Evolutionary conservation across 1,139 yeast genomes (phyloP).

Genomic region (Geotrichum phurueaensis): DNA sequence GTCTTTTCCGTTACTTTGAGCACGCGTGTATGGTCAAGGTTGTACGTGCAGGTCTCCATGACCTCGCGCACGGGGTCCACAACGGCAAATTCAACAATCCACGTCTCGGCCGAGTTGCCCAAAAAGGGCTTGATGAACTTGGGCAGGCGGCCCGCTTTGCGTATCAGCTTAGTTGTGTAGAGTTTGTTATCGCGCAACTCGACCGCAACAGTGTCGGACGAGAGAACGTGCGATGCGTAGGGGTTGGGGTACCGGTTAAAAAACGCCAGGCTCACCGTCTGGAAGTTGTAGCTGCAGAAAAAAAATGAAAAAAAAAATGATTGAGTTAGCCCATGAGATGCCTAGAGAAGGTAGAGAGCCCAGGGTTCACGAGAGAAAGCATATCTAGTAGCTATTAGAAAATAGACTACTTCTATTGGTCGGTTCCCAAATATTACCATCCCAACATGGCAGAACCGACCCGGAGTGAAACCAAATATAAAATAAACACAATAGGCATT

Average conservation of each 20-base stretch:
- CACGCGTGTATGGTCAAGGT: slow-evolving; percentile 77
- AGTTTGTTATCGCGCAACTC: slow-evolving; percentile 50
- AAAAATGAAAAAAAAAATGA: not conserved
- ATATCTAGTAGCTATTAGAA: not conserved
- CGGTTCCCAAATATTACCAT: not conserved
- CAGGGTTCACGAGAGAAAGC: not conserved
- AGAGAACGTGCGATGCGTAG: slow-evolving; percentile 77
- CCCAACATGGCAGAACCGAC: not conserved
- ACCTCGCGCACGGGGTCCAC: slow-evolving; percentile 56
- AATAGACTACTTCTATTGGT: not conserved
- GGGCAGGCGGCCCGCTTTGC: slow-evolving; percentile 78
- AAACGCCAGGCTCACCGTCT: slow-evolving; percentile 70
- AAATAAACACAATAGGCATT: not conserved
- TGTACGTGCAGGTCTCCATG: slow-evolving; percentile 70
- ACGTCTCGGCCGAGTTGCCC: slow-evolving; percentile 65
- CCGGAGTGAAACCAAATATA: not conserved
- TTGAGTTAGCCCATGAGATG: not conserved
- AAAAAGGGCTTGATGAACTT: slow-evolving; percentile 71
- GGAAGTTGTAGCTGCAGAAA: slow-evolving; percentile 45
- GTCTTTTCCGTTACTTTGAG: slow-evolving; percentile 77
- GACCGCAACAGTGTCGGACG: slow-evolving; percentile 66
- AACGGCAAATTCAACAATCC: slow-evolving; percentile 77
- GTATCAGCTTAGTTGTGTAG: slow-evolving; percentile 66
- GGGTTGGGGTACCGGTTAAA: slow-evolving; percentile 90
- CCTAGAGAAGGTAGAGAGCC: too few species aligned